Conservation (phyloP, 2,329 filamentous ascomycete genomes). For the Sarocladium brachiariae region DNA sequence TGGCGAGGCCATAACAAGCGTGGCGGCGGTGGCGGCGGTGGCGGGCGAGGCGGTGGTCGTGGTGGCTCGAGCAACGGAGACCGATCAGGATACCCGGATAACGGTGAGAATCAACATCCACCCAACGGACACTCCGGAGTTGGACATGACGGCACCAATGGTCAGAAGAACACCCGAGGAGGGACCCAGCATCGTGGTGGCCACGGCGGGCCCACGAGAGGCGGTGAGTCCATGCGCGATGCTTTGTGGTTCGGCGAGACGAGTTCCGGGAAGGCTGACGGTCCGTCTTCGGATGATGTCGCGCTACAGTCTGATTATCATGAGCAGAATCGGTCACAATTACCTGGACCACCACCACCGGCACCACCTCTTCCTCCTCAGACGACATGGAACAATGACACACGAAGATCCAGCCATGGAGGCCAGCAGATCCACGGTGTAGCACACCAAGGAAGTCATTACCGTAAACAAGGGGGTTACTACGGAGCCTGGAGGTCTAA, state of each 20-base stretch:
- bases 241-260: constrained; percentile 1
- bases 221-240: constrained; percentile 7
- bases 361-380: no score
- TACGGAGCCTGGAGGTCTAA: neutral
- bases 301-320: neutral
- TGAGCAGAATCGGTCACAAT: neutral
- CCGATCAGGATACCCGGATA: neutral
- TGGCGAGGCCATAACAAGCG: constrained; percentile 23
- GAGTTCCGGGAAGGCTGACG: constrained; percentile 6
- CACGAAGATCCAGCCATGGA: neutral
- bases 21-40: constrained; percentile 21
- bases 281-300: constrained; percentile 1
- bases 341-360: neutral
- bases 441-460: neutral
- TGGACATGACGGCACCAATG: neutral
- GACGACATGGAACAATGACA: neutral
- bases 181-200: constrained; percentile 8
- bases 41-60: neutral
- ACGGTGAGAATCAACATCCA: neutral
- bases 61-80: neutral
- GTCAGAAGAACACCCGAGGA: neutral
- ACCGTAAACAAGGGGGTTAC: neutral
- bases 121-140: neutral
- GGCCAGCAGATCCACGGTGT: neutral
- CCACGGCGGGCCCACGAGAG: constrained; percentile 5